Base-by-base conservation (phyloP, 345 rosid species). In the Brassica juncea region DNA sequence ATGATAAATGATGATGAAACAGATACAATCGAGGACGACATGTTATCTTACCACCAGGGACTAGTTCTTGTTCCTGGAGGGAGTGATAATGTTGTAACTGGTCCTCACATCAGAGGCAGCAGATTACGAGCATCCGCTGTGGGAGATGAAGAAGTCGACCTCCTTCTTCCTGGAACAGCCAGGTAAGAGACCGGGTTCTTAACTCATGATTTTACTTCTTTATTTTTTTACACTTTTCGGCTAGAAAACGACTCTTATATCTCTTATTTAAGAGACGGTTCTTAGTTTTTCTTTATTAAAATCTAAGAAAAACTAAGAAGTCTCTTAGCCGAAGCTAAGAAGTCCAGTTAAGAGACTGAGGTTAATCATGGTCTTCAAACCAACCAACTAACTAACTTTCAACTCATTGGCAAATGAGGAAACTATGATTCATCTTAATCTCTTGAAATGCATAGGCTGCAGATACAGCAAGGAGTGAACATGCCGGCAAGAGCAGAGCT, bases 121-220 rank as follows among this genome's bases (percentile, higher is more conserved):
- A 87, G 96, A 69, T 80, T 95, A 76, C 86, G 97, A 68, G 94
- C 97, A 27, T 91, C 94, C 3, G 84, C 94, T 66, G 94, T 79
- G 16, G 97, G 99, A 25, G 87, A 90, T 70, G 97, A 90, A 88
- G 99, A 89, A 85, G 99, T 95, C 15, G 98, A 95, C 85, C 99
- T 95, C 74, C 97, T 95, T 71, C 98, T 95, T 16, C 99, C 98
- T 12, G 99, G 97, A 44, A 95, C 99, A 70, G 99, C 97, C 73
- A 91, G 99, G 99, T 93, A 89, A 75, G 21, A 19, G 21, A 19
- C 21, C 21, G 30, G 30, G 30, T 27, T 27, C 30, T 27, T 27
- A 27, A 27, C 30, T 27, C 30, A 27, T 27, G 30, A 27, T 27
- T 27, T 27, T 3, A 27, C 30, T 19, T 19, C 21, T 19, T 19